Percentiles rank a stretch among this genome's conserved stretches.
phyloP scores from a whole-genome alignment of 305 asterid genomes.

The Solanum hybrid region DNA sequence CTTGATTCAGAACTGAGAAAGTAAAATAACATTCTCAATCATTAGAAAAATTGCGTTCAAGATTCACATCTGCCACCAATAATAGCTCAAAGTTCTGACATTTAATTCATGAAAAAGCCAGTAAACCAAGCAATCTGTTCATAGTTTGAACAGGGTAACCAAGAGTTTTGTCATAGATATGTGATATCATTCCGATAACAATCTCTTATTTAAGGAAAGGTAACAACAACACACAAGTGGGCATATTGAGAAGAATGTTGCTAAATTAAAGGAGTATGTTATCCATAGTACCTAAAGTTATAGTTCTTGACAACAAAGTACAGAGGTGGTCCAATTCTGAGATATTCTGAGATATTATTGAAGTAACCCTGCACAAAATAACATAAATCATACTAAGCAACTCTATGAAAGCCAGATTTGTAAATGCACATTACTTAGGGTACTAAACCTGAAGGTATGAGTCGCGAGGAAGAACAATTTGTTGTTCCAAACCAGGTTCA shows the following conservation, averaged over 20 bases:
- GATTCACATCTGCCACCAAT: background rate
- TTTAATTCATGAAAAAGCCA: background rate
- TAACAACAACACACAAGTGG: background rate
- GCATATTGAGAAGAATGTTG: background rate
- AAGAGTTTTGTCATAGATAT: background rate
- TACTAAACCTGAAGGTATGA: constrained; percentile 88
- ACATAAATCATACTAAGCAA: background rate
- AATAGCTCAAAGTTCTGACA: background rate
- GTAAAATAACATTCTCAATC: constrained; percentile 20
- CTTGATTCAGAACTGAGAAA: constrained; percentile 73
- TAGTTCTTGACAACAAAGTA: constrained; percentile 87
- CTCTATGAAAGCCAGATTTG: constrained; percentile 4
- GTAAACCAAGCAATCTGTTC: background rate
- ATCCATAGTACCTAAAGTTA: constrained; percentile 60
- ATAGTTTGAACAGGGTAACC: background rate
- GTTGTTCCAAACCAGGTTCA: constrained; percentile 96
- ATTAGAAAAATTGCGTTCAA: constrained; percentile 1
- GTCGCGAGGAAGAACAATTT: constrained; percentile 94
- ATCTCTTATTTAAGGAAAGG: background rate
- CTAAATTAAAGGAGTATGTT: background rate
- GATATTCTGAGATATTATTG: constrained; percentile 63
- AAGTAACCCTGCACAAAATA: constrained; percentile 72
- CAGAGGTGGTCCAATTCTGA: constrained; percentile 93
- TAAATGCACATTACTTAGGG: background rate
- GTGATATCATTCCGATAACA: background rate